phyloP scores from a whole-genome alignment of 768 basidiomycete species.

The Suillus clintonianus region DNA sequence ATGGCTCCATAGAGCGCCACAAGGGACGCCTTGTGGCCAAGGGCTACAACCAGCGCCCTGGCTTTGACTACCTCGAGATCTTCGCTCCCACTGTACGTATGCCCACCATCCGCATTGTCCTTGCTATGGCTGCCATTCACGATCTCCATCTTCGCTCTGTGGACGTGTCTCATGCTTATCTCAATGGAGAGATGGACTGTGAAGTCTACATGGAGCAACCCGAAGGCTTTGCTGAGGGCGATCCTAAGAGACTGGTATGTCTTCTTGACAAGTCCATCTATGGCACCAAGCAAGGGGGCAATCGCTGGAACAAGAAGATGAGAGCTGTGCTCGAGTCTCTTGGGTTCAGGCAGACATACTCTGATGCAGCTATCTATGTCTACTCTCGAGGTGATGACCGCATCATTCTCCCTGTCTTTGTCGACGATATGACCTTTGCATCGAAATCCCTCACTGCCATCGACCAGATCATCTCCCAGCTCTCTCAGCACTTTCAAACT shows the following conservation, averaged over 20 bases:
- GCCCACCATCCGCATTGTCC: too few relatives aligned
- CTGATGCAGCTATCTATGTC: too few relatives aligned
- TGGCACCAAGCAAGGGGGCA: conserved; percentile 35
- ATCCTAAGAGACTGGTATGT: neutral
- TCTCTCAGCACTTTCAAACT: neutral
- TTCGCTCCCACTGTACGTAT: too few relatives aligned
- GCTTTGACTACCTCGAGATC: too few relatives aligned
- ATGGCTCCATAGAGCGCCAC: conserved; percentile 28
- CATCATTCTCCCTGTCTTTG: too few relatives aligned
- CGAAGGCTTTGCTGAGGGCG: conserved; percentile 12
- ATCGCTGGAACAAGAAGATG: conserved; percentile 31
- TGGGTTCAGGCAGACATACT: conserved; percentile 10
- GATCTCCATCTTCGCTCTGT: conserved; percentile 23
- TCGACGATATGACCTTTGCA: too few relatives aligned
- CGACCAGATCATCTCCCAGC: neutral
- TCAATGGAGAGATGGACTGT: conserved; percentile 20
- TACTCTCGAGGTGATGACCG: too few relatives aligned
- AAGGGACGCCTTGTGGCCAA: too few relatives aligned
- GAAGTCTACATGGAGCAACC: conserved; percentile 22
- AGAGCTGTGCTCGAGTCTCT: conserved; percentile 17
- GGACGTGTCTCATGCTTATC: conserved; percentile 15
- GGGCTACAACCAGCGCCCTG: conserved; percentile 39
- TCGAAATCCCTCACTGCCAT: neutral
- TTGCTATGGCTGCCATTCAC: conserved; percentile 27
- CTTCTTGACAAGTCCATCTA: conserved; percentile 27